phyloP scores from a whole-genome alignment of 139 green algal genomes.

The Coelastrella sp. region DNA sequence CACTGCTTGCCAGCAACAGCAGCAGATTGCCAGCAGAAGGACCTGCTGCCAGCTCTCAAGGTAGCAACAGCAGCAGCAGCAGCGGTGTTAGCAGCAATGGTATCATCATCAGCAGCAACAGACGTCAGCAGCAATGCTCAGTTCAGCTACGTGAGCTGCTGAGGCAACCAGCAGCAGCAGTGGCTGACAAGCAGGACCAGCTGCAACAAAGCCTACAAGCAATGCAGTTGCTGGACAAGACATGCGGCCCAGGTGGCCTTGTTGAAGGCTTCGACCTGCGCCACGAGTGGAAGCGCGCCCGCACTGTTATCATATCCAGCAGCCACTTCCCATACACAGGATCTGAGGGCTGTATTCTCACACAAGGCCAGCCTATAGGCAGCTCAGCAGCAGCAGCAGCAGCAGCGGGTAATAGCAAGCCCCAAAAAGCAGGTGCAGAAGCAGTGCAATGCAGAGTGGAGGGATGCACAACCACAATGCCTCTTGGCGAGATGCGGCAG shows the following conservation, averaged over 20 bases:
- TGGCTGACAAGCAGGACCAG: background rate
- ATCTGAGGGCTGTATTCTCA: background rate
- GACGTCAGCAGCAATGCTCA: background rate
- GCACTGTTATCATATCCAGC: background rate
- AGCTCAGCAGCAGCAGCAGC: background rate
- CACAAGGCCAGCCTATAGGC: background rate
- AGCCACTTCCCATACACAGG: background rate
- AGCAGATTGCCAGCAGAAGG: background rate
- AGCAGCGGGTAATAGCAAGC: background rate
- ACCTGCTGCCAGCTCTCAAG: background rate
- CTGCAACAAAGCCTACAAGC: background rate
- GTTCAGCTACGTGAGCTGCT: background rate
- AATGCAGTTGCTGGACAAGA: background rate
- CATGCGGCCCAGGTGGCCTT: background rate
- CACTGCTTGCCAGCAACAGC: background rate
- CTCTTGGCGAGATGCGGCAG: background rate
- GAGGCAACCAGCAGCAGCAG: background rate
- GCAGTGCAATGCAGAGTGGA: background rate
- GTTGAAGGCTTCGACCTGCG: background rate
- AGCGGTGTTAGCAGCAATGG: background rate
- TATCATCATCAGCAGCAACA: background rate
- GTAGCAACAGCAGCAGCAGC: background rate
- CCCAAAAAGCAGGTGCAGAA: background rate
- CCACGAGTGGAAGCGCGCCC: background rate
- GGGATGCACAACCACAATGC: background rate